Base-by-base conservation (phyloP, 2,329 filamentous ascomycete genomes). In the Ceratocystis destructans region DNA sequence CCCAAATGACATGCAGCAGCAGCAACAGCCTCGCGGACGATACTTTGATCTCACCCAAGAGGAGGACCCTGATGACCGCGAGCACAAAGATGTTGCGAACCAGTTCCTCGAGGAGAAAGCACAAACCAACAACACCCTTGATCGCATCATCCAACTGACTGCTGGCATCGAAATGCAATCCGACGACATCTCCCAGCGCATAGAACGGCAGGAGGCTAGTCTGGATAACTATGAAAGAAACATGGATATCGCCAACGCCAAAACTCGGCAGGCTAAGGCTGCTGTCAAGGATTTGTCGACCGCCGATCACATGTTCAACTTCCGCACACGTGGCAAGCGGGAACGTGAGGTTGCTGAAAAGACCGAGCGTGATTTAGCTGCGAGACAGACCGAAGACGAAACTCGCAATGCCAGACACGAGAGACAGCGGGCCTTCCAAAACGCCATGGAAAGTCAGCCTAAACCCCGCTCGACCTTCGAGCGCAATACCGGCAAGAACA, bases 201-300 rank as follows among this genome's bases (percentile, higher is more conserved):
- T 88, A 87, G 64, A 84, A 82, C 15, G 62, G 37, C 91, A 96
- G 74, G 88, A 87, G 68, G 90, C 96, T 73, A 82, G 87, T 17
- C 82, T 96, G 66, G 84, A 92, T 73, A 90, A 92, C 72, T 89
- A 88, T 0, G 89, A 96, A 75, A 84, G 84, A 75, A 90, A 93
- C 71, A 80, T 96, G 67, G 90, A 96, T 71, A 79, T 89, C 70
- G 88, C 90, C 3, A 77, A 83, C n/a, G 87, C 87, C 69, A 86
- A 91, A 73, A 89, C 89, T 71, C 83, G 85, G 67, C 78, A 88
- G 68, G 89, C 89, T 0, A 86, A 91, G 71, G 89, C 92, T 70
- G 88, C 89, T 71, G 87, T 90, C 0, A 83, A 85, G 61, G 90
- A 96, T 73, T 79, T 96, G 46, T 93, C 93, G 78, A 89, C 84